Evolutionary conservation across 176 grass and related monocot species (phyloP).

Genomic region (Rhynchospora pubera): DNA sequence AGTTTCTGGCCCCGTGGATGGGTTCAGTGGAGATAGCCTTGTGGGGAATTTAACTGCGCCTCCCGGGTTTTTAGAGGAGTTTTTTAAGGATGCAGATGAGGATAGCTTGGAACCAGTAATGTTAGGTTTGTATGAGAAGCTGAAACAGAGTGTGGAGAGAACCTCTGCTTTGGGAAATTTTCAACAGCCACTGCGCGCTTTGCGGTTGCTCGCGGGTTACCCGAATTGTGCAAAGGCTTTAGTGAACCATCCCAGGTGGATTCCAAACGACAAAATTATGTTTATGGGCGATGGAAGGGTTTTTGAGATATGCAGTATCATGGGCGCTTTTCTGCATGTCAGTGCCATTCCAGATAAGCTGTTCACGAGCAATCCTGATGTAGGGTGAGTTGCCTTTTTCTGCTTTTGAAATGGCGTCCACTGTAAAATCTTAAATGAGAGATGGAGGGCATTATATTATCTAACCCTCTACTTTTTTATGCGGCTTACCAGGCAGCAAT

Average conservation of each 20-base stretch:
- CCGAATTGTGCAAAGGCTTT: constrained; percentile 67
- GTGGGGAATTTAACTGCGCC: constrained; percentile 37
- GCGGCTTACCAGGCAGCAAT: constrained; percentile 73
- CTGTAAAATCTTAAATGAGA: not conserved
- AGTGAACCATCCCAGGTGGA: constrained; percentile 86
- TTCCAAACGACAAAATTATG: constrained; percentile 50
- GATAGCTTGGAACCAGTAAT: constrained; percentile 53
- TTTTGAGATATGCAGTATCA: constrained; percentile 67
- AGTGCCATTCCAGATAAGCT: constrained; percentile 69
- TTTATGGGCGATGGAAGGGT: constrained; percentile 77
- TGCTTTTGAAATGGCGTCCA: not conserved
- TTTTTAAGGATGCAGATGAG: constrained; percentile 50
- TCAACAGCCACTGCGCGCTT: constrained; percentile 70
- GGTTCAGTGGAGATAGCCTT: constrained; percentile 31
- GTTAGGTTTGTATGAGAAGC: constrained; percentile 58
- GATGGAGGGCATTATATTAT: not conserved
- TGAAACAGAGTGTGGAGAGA: constrained; percentile 52
- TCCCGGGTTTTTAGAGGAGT: constrained; percentile 63
- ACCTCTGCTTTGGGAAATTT: constrained; percentile 74
- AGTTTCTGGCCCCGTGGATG: constrained; percentile 47
- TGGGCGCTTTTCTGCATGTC: constrained; percentile 84
- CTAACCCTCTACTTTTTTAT: not conserved
- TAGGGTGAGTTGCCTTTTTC: constrained; percentile 22
- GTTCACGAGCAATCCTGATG: constrained; percentile 63
- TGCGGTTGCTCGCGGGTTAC: constrained; percentile 44